Base-by-base conservation (phyloP, 441 rosid genomes). In the Pelargonium cotyledonis region DNA sequence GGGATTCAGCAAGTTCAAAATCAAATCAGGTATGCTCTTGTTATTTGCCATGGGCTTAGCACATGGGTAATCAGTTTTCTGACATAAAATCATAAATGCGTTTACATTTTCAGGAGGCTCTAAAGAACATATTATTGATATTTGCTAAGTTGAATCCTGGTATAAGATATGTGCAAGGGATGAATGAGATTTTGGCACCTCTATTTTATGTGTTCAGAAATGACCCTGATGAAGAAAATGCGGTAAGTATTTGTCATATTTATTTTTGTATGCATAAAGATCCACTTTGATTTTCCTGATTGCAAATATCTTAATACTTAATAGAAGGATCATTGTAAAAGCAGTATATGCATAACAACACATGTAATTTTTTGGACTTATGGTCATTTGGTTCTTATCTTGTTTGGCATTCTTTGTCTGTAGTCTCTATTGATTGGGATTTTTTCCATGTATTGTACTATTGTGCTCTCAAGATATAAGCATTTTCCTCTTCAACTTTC, bases 121-220 rank as follows among this genome's bases (percentile, higher is more conserved):
- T 94, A 86, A 89, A 68, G 88, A 91, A 75, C 79, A 89, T 94
- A 79, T 75, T 91, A 72, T 84, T 81, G 63, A 80, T 89, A 65
- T 94, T 89, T 82, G 97, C 99, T 11, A 94, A 89, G 89, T 80
- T 94, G 80, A 91, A 89, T 85, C 96, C 94, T 71, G 99, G 97
- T 38, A 90, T 94, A 83, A 85, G 96, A 87, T 94, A 94, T 80
- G 96, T 95, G 70, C 99, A 95, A 87, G 97, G 97, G 82, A 95
- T 95, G 99, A 95, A 95, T 75, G 99, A 95, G 79, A 84, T 89
- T 73, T 76, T 94, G 82, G 97, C 97, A 60, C 99, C 95, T 47
- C 77, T 95, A 70, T 95, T 79, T 70, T 91, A 86, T 73, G 86
- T 91, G 62, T 95, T 88, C 81, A 88, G 78, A 78, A 95, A 81